phyloP scores from a whole-genome alignment of 1,284 basidiomycete species.

The Volvariella surrecta region DNA sequence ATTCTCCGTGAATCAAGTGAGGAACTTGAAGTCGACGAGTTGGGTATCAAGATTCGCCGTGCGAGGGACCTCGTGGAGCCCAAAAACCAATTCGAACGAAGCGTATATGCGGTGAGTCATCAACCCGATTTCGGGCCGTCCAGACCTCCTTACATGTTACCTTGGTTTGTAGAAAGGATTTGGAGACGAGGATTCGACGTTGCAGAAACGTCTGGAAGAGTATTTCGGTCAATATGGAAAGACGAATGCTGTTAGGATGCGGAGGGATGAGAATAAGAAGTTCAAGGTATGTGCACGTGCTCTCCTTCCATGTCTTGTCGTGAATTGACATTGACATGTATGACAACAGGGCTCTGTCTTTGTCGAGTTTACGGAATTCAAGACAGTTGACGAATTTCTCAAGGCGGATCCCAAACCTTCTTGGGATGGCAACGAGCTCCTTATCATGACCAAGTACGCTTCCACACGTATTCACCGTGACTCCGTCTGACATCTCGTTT shows the following conservation, averaged over 20 bases:
- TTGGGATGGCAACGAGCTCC: constrained; percentile 68
- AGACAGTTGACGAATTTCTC: constrained; percentile 70
- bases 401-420: constrained; percentile 72
- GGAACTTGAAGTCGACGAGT: constrained; percentile 74
- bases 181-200: constrained; percentile 59
- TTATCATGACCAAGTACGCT: constrained; percentile 82
- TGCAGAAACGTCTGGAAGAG: constrained; percentile 74
- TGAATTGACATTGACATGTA: background rate
- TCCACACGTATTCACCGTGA: background rate
- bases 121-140: background rate
- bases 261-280: constrained; percentile 66
- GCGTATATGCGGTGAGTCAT: constrained; percentile 73
- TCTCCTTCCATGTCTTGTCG: background rate
- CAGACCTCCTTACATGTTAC: background rate
- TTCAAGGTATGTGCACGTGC: constrained; percentile 61
- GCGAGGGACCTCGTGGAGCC: constrained; percentile 64
- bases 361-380: constrained; percentile 78
- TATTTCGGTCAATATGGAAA: constrained; percentile 83
- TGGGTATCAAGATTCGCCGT: constrained; percentile 68
- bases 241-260: constrained; percentile 83
- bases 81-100: constrained; percentile 70
- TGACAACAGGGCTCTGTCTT: constrained; percentile 81
- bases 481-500: background rate
- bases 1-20: constrained; percentile 51
- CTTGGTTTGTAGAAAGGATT: constrained; percentile 74